Evolutionary conservation across 2,329 filamentous ascomycete species (phyloP).

Genomic region (Ampelomyces quisqualis): DNA sequence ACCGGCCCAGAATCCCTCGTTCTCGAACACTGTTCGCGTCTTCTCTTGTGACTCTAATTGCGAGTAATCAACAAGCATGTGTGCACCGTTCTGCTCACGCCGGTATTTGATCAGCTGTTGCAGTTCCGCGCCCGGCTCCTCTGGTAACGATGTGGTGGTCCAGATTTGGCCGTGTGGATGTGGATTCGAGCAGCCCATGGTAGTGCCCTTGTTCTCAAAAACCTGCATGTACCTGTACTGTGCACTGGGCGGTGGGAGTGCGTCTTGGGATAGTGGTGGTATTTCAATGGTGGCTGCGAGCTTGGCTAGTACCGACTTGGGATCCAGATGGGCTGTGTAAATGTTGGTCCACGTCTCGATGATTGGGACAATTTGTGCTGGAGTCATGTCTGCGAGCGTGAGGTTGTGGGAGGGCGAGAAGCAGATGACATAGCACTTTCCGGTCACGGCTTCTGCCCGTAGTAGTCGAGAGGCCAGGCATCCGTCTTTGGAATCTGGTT

Average conservation of each 20-base stretch:
- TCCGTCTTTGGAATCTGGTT: slow-evolving; percentile 51
- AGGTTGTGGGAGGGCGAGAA: slow-evolving; percentile 90
- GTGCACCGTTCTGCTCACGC: slow-evolving; percentile 66
- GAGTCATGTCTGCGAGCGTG: slow-evolving; percentile 85
- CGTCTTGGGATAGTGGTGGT: slow-evolving; percentile 49
- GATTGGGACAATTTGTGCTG: slow-evolving; percentile 74
- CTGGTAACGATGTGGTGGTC: slow-evolving; percentile 87
- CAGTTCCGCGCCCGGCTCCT: slow-evolving; percentile 82
- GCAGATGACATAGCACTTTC: slow-evolving; percentile 95
- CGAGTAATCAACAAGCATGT: slow-evolving; percentile 85
- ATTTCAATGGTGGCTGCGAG: slow-evolving; percentile 50
- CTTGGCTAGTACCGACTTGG: slow-evolving; percentile 63
- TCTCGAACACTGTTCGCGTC: slow-evolving; percentile 86
- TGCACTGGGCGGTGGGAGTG: slow-evolving; percentile 59
- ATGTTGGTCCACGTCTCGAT: slow-evolving; percentile 90
- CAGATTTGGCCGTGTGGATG: slow-evolving; percentile 97
- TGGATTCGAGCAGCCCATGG: slow-evolving; percentile 98
- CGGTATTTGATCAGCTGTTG: slow-evolving; percentile 77
- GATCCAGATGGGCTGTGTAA: slow-evolving; percentile 78
- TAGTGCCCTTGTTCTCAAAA: slow-evolving; percentile 96
- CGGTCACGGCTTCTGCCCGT: slow-evolving; percentile 80
- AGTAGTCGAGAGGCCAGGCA: slow-evolving; percentile 73
- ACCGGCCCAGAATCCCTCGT: slow-evolving; percentile 78
- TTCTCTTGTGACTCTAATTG: slow-evolving; percentile 76
- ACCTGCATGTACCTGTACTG: slow-evolving; percentile 98